Evolutionary conservation across 2,329 filamentous ascomycete species (phyloP).

Genomic region (Thelonectria rubi): DNA sequence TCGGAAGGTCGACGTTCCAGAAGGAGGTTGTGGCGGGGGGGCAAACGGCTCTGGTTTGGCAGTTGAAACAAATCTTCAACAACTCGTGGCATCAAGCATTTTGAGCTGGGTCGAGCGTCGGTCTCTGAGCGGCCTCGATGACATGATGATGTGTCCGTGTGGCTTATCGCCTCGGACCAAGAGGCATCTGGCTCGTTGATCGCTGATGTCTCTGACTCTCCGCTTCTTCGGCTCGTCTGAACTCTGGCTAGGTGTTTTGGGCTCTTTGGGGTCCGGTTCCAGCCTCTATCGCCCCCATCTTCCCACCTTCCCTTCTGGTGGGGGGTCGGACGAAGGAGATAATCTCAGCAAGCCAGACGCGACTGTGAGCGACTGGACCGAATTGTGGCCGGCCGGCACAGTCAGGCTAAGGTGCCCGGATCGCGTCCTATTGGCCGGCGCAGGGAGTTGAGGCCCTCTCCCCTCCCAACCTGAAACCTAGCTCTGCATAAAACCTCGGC

Average conservation of each 20-base stretch:
- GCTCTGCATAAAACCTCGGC: constrained; percentile 45
- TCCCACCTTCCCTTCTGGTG: constrained; percentile 30
- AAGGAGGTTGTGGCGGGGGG: constrained; percentile 30
- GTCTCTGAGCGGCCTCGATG: constrained; percentile 18
- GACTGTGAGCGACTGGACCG: constrained; percentile 39
- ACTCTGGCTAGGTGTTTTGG: constrained; percentile 12
- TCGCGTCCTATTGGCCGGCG: constrained; percentile 44
- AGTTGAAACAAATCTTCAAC: constrained; percentile 38
- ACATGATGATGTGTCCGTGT: constrained; percentile 26
- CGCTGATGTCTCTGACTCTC: constrained; percentile 25
- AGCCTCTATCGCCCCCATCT: constrained; percentile 10
- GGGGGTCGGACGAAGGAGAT: constrained; percentile 31
- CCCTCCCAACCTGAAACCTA: constrained; percentile 47
- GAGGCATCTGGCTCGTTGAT: constrained; percentile 23
- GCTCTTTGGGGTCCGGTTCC: neutral
- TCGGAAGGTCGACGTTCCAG: constrained; percentile 40
- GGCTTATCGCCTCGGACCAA: constrained; percentile 19
- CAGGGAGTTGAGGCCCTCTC: neutral
- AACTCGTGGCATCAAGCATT: constrained; percentile 28
- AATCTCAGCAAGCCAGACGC: constrained; percentile 22
- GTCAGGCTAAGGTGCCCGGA: constrained; percentile 35
- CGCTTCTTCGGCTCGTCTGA: constrained; percentile 24
- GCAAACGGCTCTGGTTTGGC: constrained; percentile 25
- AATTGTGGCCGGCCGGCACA: constrained; percentile 37
- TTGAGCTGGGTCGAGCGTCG: constrained; percentile 24